Evolutionary conservation across 148 eudicot genomes (phyloP), one percentile per base, ranked within the genome.

Genomic region (Camellia lanceoleosa): DNA sequence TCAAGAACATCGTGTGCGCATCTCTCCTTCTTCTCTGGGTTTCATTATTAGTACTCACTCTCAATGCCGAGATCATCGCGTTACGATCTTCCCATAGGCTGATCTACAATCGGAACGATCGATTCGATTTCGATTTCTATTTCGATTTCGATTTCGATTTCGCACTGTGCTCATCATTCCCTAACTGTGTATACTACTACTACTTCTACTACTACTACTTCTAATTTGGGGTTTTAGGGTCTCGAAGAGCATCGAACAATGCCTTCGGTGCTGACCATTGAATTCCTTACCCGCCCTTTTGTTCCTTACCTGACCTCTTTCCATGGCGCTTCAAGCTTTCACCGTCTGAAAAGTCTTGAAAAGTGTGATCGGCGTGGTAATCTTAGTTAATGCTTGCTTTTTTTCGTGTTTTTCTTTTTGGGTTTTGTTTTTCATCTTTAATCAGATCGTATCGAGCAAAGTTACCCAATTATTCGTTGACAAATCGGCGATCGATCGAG

Each of bases 321-420:
- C 68, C 84, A 81, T 85, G 90, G 83, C 79, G 86, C 83, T 8
- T 82, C 84, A 73, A 88, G 85, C 81, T 91, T 92, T 77, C 91
- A 88, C 88, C 95, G 97, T 86, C 87, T 87, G 70, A 92, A 94
- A 87, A 87, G 87, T 83, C 90, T 94, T 60, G 88, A 91, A 75
- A 91, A 92, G 80, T 81, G 89, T 63, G 93, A 94, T 89, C 92
- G 98, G 79, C 97, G 95, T 88, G 93, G 95, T 90, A 92, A 92
- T 91, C 92, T 91, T 92, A 91, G 95, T 90, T 91, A 91, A 90
- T 89, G 75, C 77, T 89, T 76, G 52, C 61, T 23, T 73, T 73
- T 69, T 72, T 68, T 73, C 42, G 13, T 16, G 42, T 55, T 47
- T 77, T 44, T 19, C n/a, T 46, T 12, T 54, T 11, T 46, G 30